Base-by-base conservation (phyloP, 805 yeast species). In the Candida maltosa region DNA sequence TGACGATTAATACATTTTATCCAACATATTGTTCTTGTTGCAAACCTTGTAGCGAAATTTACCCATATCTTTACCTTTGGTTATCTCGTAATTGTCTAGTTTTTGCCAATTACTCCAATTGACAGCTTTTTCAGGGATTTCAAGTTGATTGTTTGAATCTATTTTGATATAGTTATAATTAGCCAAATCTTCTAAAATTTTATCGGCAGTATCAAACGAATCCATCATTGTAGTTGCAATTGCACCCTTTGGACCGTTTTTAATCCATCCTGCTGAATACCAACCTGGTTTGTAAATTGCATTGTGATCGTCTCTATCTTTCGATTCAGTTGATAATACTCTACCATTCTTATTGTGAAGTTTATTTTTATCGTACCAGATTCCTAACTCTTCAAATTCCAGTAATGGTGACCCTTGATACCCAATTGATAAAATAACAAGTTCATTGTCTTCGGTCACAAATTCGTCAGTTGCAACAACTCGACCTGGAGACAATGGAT, bases 191-290 rank as follows among this genome's bases (percentile, higher is more conserved):
- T 70, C 63, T 12, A 78, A 49, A 0, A 93, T 67, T 9, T 69
- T 61, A 18, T 78, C 86, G 0, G 87, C 91, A 0, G 91, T 80
- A 6, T 77, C 73, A 43, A 81, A 81, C 1, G 96, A 77, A 40
- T 84, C 88, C 72, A 82, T 74, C 83, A 91, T 85, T 0, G 97
- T 87, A 10, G 86, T 73, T 12, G 95, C 94, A 45, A 93, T 93
- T 3, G 87, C 94, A 1, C 98, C 98, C 19, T 74, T 73, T 6
- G 95, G 84, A 1, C 95, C 95, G 34, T 75, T 79, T 38, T 83
- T 78, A 31, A 88, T 80, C 98, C 98, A 93, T 0, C 98, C 98
- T 6, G 88, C 67, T 2, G 85, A 80, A 48, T 88, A 91, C 39
- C 87, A 61, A 0, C 87, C 83, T 2, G 51, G 51, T 29, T 54